Conservation (phyloP, 2,329 filamentous ascomycete genomes). For the Fusarium sp. region DNA sequence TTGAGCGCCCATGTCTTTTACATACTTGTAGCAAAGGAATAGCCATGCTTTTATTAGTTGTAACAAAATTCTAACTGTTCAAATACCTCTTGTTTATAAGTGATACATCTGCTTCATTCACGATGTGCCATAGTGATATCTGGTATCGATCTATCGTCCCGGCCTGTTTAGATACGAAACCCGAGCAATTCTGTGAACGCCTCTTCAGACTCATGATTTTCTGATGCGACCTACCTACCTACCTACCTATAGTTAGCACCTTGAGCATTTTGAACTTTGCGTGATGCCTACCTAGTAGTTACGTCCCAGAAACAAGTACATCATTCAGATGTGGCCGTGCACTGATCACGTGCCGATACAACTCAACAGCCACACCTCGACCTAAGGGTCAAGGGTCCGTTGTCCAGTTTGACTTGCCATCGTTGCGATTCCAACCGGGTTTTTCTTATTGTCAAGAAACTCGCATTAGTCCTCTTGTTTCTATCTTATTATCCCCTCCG, state of each 20-base stretch:
- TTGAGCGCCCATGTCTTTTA: slow-evolving; percentile 36
- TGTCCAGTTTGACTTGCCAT: slow-evolving; percentile 37
- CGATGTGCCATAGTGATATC: neutral
- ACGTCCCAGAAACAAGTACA: neutral
- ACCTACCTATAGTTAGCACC: neutral
- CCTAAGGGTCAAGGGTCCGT: slow-evolving; percentile 10
- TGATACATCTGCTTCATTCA: neutral
- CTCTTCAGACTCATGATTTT: neutral
- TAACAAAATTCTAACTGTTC: slow-evolving; percentile 42
- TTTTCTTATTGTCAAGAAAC: neutral
- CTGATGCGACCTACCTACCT: neutral
- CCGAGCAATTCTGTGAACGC: neutral
- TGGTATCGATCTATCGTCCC: neutral
- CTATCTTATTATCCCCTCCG: neutral
- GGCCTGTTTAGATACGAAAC: neutral
- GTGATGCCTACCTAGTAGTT: neutral
- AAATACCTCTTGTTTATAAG: neutral
- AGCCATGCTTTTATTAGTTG: slow-evolving; percentile 43
- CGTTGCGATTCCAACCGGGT: slow-evolving; percentile 12
- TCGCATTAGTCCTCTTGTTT: neutral
- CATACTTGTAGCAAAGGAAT: slow-evolving; percentile 37
- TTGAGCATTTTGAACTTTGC: neutral
- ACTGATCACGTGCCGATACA: slow-evolving; percentile 37
- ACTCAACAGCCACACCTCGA: slow-evolving; percentile 19
- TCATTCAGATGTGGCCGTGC: slow-evolving; percentile 7